Percentiles rank a stretch among this genome's conserved stretches.
Evolutionary conservation across 768 basidiomycete species (phyloP).

Genomic region (Leccinum disarticulatum): DNA sequence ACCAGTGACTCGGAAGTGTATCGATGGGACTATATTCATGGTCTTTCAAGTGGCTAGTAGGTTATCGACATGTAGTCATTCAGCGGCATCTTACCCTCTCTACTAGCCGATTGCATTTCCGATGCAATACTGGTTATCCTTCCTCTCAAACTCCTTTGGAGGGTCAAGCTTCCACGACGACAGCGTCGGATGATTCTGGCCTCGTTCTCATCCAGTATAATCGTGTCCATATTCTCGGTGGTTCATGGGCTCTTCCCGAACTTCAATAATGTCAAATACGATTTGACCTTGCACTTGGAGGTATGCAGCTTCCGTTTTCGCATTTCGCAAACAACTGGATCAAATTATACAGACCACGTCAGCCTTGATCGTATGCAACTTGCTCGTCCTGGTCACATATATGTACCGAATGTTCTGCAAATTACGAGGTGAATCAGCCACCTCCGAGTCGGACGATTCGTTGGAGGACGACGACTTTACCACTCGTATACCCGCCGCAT

Average conservation of each 20-base stretch:
- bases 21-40: not conserved
- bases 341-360: not conserved
- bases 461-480: conserved; percentile 14
- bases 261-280: not conserved
- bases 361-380: conserved; percentile 12
- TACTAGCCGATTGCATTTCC: not conserved
- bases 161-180: conserved; percentile 11
- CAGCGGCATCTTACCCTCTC: not conserved
- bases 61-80: not conserved
- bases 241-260: not conserved
- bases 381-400: conserved; percentile 17
- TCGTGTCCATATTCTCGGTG: conserved; percentile 8
- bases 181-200: conserved; percentile 19
- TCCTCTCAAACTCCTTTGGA: conserved; percentile 11
- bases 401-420: conserved; percentile 4
- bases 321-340: not conserved
- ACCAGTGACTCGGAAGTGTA: not conserved
- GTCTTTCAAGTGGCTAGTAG: not conserved
- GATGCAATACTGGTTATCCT: not conserved
- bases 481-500: not conserved
- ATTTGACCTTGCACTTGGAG: not conserved
- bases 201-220: conserved; percentile 11
- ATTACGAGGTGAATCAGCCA: not conserved
- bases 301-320: not conserved
- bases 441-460: not conserved